A percentile compares a stretch with the other conserved stretches of the same genome.
phyloP scores from a whole-genome alignment of 2,329 filamentous ascomycete species.

The Colletotrichum melonis region DNA sequence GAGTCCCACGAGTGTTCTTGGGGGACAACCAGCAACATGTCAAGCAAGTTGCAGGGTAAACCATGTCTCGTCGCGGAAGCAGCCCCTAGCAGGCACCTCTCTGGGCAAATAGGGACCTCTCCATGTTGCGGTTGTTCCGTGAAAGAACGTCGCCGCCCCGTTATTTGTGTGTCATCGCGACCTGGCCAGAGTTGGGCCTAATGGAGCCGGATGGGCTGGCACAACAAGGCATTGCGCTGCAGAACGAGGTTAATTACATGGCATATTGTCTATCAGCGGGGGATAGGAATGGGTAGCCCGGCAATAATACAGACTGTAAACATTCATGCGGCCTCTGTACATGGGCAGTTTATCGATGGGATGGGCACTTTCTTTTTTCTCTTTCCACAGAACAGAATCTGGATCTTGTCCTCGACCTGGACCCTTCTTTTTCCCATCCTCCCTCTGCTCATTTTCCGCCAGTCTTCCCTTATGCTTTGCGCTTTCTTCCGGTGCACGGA shows the following conservation, averaged over 20 bases:
- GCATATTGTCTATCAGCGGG: background rate
- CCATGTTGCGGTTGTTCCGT: background rate
- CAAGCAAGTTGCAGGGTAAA: conserved; percentile 7
- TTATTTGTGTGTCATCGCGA: conserved; percentile 25
- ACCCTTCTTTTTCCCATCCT: conserved; percentile 1
- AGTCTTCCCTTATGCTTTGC: conserved; percentile 1
- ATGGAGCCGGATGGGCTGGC: background rate
- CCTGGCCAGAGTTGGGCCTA: conserved; percentile 9
- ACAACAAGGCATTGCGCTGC: conserved; percentile 14
- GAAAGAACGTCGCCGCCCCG: conserved; percentile 11
- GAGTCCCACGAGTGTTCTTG: too few species aligned
- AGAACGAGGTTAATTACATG: background rate
- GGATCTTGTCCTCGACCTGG: conserved; percentile 7
- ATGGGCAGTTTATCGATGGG: background rate
- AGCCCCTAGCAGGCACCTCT: conserved; percentile 2
- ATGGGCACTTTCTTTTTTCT: background rate
- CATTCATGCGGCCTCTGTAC: conserved; percentile 28
- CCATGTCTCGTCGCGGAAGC: conserved; percentile 15
- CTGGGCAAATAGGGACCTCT: conserved; percentile 12
- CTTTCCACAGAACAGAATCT: background rate
- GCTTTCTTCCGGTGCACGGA: background rate
- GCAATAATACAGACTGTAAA: conserved; percentile 17
- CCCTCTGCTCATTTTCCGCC: too few species aligned
- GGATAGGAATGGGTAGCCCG: conserved; percentile 5
- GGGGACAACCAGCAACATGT: background rate